Evolutionary conservation across 192 early-diverging fungal genomes (phyloP).

Genomic region (Dissophora globulifera): DNA sequence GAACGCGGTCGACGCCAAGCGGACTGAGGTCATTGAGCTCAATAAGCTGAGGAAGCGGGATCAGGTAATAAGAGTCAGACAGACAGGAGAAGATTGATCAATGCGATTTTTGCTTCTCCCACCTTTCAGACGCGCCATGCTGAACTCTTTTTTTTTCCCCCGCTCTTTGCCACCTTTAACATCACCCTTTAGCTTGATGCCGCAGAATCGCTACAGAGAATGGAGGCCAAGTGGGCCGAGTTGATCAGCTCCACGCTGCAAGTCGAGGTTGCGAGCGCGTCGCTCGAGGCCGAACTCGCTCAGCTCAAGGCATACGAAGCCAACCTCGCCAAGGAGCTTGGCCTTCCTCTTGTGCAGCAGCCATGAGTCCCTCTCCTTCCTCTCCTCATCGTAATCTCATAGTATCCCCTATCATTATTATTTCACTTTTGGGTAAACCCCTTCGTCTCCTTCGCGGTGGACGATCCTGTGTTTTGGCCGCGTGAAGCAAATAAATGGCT

Average conservation of each 20-base stretch:
- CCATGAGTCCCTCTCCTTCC: too few species aligned
- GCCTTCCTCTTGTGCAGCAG: slow-evolving; percentile 1
- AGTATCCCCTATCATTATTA: too few species aligned
- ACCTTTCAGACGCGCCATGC: too few species aligned
- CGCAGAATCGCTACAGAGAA: slow-evolving; percentile 47
- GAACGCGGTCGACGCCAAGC: slow-evolving; percentile 55
- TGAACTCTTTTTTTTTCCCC: neutral
- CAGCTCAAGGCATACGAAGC: slow-evolving; percentile 57
- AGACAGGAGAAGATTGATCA: too few species aligned
- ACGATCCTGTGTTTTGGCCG: too few species aligned
- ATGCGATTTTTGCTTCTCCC: too few species aligned
- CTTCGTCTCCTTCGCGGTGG: too few species aligned
- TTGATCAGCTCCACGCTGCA: slow-evolving; percentile 62
- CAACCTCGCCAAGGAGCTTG: slow-evolving; percentile 34
- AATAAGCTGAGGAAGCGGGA: slow-evolving; percentile 65
- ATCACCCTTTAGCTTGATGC: slow-evolving; percentile 54
- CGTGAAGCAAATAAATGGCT: too few species aligned
- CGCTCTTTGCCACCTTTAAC: neutral
- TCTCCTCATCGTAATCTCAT: too few species aligned
- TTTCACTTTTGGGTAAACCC: too few species aligned
- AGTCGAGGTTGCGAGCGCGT: slow-evolving; percentile 61
- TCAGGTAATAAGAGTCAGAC: slow-evolving; percentile 46
- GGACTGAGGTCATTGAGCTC: slow-evolving; percentile 56
- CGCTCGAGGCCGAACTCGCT: slow-evolving; percentile 56
- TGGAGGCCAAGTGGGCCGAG: slow-evolving; percentile 66